Evolutionary conservation across 371 early-diverging fungal species (phyloP).

Genomic region (Mucor indicus): DNA sequence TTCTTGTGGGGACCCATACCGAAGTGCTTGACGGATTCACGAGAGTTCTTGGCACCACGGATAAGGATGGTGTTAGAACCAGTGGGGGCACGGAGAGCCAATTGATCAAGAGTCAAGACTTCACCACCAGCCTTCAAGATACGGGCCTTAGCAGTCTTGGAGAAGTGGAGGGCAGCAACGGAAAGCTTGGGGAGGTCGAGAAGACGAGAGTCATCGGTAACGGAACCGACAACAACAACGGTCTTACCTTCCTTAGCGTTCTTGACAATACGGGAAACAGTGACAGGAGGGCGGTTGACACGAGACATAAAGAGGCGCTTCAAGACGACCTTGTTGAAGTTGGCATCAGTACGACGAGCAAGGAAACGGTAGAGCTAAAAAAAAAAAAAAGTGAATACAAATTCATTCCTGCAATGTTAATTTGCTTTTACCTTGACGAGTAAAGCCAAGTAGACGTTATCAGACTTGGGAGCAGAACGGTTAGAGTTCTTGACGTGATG

Average conservation of each 20-base stretch:
- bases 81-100: constrained; percentile 96
- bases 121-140: constrained; percentile 99
- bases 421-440: constrained; percentile 74
- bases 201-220: constrained; percentile 95
- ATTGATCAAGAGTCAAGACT: constrained; percentile 96
- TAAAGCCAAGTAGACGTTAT: constrained; percentile 92
- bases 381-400: not conserved
- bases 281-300: constrained; percentile 94
- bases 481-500: constrained; percentile 92
- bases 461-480: constrained; percentile 85
- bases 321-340: constrained; percentile 98
- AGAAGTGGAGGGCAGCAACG: constrained; percentile 93
- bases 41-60: constrained; percentile 83
- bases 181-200: constrained; percentile 94
- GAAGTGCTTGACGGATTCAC: constrained; percentile 96
- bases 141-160: constrained; percentile 92
- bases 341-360: constrained; percentile 96
- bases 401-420: too few relatives aligned
- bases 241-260: constrained; percentile 78
- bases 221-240: constrained; percentile 91
- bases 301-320: constrained; percentile 98
- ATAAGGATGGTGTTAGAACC: constrained; percentile 95
- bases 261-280: constrained; percentile 84
- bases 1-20: constrained; percentile 74
- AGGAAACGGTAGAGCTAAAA: constrained; percentile 96